Evolutionary conservation across 768 basidiomycete genomes (phyloP), one percentile per base, ranked within the genome.

Genomic region (Suillus variegatus): DNA sequence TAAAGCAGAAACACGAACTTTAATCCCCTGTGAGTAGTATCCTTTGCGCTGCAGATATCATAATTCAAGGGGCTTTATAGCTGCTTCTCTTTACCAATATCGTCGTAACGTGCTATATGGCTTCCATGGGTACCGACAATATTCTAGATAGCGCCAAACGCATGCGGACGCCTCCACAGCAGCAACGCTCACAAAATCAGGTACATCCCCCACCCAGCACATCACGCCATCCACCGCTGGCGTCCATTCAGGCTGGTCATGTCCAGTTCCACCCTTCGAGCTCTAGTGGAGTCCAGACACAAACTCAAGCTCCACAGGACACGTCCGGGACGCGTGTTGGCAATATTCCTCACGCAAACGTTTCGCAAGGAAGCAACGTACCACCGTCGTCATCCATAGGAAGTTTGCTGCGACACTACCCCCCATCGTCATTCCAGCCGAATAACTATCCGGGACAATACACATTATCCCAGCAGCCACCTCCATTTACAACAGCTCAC

Each of bases 381-480:
- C 22, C 60, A 13, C 46, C 63, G 9, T 62, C 74, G 35, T 18
- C 68, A 49, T 69, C 71, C 67, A 64, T 77, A 73, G 64, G 77
- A 16, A 69, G 67, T 44, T 68, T 71, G 4, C 56, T 63, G 4
- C 65, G 68, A 25, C 64, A 69, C 47, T 70, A 68, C 22, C 63
- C 75, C 13, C 65, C 74, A 22, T 67, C 71, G 6, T 82, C 80
- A 66, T 70, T 72, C 66, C 81, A 80, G 40, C 76, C 70, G 25
- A 52, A 71, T 35, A 71, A 70, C 69, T 83, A 81, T 65, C 71
- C 77, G 35, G 80, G 81, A 63, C 84, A 80, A 74, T 87, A 86
- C 77, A 73, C 79, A 70, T 77, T 84, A 74, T 75, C 84, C 69
- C 83, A 81, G 69, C 78, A 79, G 28, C 75, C 77, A 13, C 69